Evolutionary conservation across 768 basidiomycete species (phyloP).

Genomic region (Podaxis carcinomalis): DNA sequence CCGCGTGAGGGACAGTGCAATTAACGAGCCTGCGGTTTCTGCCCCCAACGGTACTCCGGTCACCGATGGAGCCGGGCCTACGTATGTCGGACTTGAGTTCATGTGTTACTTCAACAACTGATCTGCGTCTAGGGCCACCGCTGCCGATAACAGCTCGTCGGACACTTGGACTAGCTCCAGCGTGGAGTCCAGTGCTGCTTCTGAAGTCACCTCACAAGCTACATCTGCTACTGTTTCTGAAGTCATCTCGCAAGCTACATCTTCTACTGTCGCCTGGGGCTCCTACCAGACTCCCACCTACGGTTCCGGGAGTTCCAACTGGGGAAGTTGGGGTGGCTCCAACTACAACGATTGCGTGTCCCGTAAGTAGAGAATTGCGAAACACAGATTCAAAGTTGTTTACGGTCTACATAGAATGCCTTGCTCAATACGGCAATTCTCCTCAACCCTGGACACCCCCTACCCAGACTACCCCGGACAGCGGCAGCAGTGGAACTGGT

Average conservation of each 20-base stretch:
- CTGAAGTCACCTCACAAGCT: background rate
- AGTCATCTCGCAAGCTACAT: conserved; percentile 9
- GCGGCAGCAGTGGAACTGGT: conserved; percentile 37
- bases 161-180: background rate
- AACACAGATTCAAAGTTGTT: background rate
- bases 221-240: conserved; percentile 13
- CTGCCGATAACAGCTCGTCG: conserved; percentile 4
- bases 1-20: conserved; percentile 35
- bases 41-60: conserved; percentile 42
- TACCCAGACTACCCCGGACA: conserved; percentile 27
- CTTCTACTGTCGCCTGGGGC: conserved; percentile 20
- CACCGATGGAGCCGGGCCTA: conserved; percentile 34
- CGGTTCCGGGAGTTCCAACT: conserved; percentile 59
- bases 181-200: conserved; percentile 2
- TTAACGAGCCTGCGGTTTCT: conserved; percentile 37
- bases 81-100: conserved; percentile 24
- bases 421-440: conserved; percentile 49
- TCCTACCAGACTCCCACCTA: conserved; percentile 36
- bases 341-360: conserved; percentile 68
- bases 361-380: conserved; percentile 38
- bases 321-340: conserved; percentile 45
- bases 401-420: conserved; percentile 45
- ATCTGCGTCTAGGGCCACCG: background rate
- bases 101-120: background rate
- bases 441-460: conserved; percentile 30